Evolutionary conservation across 495 filamentous ascomycete genomes (phyloP), one percentile per base, ranked within the genome.

Genomic region (Glarea lozoyensis): DNA sequence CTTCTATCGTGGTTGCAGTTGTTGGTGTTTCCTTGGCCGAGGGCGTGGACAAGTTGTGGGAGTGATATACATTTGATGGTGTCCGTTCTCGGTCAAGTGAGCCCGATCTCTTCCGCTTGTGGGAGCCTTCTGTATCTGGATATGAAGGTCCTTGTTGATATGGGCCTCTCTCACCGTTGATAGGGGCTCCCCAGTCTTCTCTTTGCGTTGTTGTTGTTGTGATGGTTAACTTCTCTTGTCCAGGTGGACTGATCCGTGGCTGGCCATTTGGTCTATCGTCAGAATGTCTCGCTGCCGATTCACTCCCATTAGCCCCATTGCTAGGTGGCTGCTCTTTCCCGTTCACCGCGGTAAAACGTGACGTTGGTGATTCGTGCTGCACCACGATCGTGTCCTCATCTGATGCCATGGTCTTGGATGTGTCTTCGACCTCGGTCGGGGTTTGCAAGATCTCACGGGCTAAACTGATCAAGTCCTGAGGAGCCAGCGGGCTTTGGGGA

Each of bases 61-160:
- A 53, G 41, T 58, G 55, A 39, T 55, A 58, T 10, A 53, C 50
- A 33, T 46, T 50, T 5, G 49, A 43, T 6, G 53, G 52, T n/a
- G 54, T 43, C 16, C 42, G 47, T 54, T 53, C 59, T 47, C 20
- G 45, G 18, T 67, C 70, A 32, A 63, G 54, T 23, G 70, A 71
- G 10, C 57, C 51, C 32, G 70, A 71, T 31, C 73, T 63, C 54
- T 75, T 77, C 46, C 73, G 68, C 54, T 77, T 77, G 48, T 73
- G 67, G 15, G 63, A 58, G 3, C 45, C 43, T 39, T 74, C 70
- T 12, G 35, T 44, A 13, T 68, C 64, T 3, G 61, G 37, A 49
- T 67, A 64, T 30, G 43, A n/a, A 13, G 58, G 34, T 11, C 65
- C 48, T 17, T 40, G 42, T 16, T 45, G 55, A 25, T 50, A 47